Conservation (phyloP, 768 basidiomycete species). For the Jaapia argillacea region DNA sequence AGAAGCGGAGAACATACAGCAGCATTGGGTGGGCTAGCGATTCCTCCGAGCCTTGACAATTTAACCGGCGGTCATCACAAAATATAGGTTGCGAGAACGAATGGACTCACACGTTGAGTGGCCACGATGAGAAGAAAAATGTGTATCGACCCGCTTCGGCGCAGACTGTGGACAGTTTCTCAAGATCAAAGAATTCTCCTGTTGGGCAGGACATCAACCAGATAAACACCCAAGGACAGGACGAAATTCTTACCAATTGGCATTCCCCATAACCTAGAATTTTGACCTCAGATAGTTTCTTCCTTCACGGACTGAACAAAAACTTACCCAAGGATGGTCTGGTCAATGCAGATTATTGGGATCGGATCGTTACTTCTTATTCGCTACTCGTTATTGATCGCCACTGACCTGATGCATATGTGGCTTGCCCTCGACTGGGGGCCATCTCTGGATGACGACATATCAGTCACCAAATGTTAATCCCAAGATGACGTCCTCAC, state of each 20-base stretch:
- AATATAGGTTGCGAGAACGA: constrained; percentile 12
- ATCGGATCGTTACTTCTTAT: neutral
- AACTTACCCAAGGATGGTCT: constrained; percentile 54
- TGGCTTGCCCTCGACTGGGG: constrained; percentile 28
- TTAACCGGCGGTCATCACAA: neutral
- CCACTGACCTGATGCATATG: constrained; percentile 46
- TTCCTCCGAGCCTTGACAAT: constrained; percentile 48
- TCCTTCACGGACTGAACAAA: neutral
- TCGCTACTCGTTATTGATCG: too few species aligned
- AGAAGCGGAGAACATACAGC: constrained; percentile 34
- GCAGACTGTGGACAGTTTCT: constrained; percentile 47
- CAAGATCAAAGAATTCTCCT: constrained; percentile 70
- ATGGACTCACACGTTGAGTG: constrained; percentile 62
- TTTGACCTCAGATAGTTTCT: neutral
- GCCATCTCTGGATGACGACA: constrained; percentile 36
- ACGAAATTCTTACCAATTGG: constrained; percentile 41
- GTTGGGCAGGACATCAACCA: neutral
- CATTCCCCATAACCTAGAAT: constrained; percentile 56
- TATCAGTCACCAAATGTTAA: neutral
- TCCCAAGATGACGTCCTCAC: constrained; percentile 18
- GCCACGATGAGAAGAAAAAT: constrained; percentile 74
- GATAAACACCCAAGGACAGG: neutral
- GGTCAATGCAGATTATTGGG: neutral
- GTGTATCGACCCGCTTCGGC: constrained; percentile 51
- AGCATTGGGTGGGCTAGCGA: constrained; percentile 63